phyloP scores from a whole-genome alignment of 352 stramenopile genomes.

The Globisporangium sylvaticum region DNA sequence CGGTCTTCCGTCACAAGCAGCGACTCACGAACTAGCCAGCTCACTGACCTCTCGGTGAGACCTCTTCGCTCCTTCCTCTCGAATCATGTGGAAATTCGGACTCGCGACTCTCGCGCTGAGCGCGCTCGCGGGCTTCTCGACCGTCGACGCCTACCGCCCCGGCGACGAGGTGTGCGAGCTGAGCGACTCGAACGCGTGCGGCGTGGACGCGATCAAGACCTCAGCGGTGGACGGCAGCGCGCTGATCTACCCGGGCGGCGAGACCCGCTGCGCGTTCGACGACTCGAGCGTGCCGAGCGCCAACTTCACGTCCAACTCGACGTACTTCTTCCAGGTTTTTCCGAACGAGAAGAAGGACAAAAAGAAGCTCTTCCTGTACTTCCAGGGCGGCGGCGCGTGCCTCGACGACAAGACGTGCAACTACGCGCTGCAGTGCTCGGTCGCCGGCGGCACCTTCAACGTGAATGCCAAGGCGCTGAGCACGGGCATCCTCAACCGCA shows the following conservation, averaged over 20 bases:
- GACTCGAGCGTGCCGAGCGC: conserved; percentile 38
- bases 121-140: conserved; percentile 10
- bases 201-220: conserved; percentile 41
- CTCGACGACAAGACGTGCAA: conserved; percentile 62
- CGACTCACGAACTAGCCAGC: not conserved
- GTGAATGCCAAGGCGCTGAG: conserved; percentile 43
- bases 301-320: conserved; percentile 41
- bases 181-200: conserved; percentile 40
- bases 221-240: conserved; percentile 42
- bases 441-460: conserved; percentile 41
- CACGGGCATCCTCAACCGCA: conserved; percentile 56
- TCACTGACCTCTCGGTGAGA: not conserved
- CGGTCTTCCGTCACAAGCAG: not conserved
- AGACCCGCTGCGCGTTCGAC: conserved; percentile 56
- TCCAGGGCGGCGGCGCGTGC: conserved; percentile 67
- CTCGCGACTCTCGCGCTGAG: conserved; percentile 24
- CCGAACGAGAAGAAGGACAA: conserved; percentile 43
- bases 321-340: conserved; percentile 80
- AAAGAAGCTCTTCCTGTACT: conserved; percentile 68
- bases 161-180: conserved; percentile 58
- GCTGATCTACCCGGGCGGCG: conserved; percentile 53
- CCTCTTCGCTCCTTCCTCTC: not conserved
- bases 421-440: conserved; percentile 59
- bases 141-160: conserved; percentile 23
- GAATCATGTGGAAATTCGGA: conserved; percentile 31